Evolutionary conservation across 352 stramenopile species (phyloP).

Genomic region (Phytopythium boreale): DNA sequence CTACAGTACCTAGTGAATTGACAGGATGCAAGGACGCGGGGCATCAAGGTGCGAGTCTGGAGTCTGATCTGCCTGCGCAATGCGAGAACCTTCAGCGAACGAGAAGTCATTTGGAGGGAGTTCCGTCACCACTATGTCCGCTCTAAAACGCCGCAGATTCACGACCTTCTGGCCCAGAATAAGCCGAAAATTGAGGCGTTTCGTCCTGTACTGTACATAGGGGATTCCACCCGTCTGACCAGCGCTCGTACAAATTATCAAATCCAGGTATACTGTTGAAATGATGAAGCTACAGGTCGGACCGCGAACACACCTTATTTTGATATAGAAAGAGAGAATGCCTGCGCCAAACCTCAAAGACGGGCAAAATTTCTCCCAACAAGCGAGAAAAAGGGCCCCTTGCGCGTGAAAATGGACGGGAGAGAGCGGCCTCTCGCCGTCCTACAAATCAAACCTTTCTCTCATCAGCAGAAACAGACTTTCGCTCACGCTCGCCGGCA

Average conservation of each 20-base stretch:
- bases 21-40: not conserved
- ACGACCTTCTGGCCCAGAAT: not conserved
- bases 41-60: not conserved
- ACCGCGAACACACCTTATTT: not conserved
- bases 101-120: not conserved
- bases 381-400: not conserved
- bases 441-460: not conserved
- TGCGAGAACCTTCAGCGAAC: slow-evolving; percentile 10
- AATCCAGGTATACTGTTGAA: not conserved
- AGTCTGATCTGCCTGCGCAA: not conserved
- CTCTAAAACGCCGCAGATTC: not conserved
- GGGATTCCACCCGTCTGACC: not conserved
- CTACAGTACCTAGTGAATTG: not conserved
- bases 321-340: not conserved
- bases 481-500: not conserved
- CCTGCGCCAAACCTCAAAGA: slow-evolving; percentile 4
- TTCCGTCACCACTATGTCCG: not conserved
- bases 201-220: not conserved
- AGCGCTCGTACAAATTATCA: not conserved
- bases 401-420: not conserved
- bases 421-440: not conserved
- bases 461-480: not conserved
- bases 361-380: not conserved
- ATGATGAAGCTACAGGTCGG: not conserved
- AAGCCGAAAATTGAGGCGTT: not conserved